phyloP scores from a whole-genome alignment of 1,139 yeast genomes.

The Yamadazyma pseudoaaseri region DNA sequence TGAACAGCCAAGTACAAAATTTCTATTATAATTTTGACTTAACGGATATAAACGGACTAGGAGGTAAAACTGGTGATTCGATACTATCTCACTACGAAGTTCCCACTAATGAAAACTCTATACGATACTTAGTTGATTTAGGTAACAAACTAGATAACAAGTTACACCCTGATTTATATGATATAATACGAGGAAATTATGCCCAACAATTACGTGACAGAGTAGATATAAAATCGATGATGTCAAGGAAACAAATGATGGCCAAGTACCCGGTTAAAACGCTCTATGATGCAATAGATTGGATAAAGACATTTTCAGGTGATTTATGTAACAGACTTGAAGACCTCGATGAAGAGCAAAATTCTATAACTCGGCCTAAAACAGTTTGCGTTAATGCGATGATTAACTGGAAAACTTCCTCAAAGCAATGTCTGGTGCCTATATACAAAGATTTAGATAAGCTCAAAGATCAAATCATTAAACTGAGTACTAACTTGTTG shows the following conservation, averaged over 20 bases:
- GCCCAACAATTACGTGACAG: constrained; percentile 53
- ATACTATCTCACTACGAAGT: constrained; percentile 45
- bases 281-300: constrained; percentile 61
- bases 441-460: constrained; percentile 39
- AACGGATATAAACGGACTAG: constrained; percentile 83
- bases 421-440: constrained; percentile 48
- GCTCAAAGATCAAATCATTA: constrained; percentile 28
- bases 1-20: constrained; percentile 42
- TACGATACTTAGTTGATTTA: constrained; percentile 33
- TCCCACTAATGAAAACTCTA: constrained; percentile 39
- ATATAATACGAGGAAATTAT: constrained; percentile 64
- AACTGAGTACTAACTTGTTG: constrained; percentile 30
- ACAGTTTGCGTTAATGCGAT: constrained; percentile 23
- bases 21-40: constrained; percentile 65
- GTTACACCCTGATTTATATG: constrained; percentile 25
- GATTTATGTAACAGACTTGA: constrained; percentile 70
- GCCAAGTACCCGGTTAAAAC: constrained; percentile 49
- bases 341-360: constrained; percentile 73
- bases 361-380: constrained; percentile 24
- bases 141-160: constrained; percentile 33
- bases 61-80: constrained; percentile 82
- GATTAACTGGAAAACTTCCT: constrained; percentile 26
- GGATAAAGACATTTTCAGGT: constrained; percentile 83
- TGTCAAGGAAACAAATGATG: constrained; percentile 77
- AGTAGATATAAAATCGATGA: constrained; percentile 79